Evolutionary conservation across 768 basidiomycete species (phyloP), one percentile per base, ranked within the genome.

Genomic region (Ramaria sp.): DNA sequence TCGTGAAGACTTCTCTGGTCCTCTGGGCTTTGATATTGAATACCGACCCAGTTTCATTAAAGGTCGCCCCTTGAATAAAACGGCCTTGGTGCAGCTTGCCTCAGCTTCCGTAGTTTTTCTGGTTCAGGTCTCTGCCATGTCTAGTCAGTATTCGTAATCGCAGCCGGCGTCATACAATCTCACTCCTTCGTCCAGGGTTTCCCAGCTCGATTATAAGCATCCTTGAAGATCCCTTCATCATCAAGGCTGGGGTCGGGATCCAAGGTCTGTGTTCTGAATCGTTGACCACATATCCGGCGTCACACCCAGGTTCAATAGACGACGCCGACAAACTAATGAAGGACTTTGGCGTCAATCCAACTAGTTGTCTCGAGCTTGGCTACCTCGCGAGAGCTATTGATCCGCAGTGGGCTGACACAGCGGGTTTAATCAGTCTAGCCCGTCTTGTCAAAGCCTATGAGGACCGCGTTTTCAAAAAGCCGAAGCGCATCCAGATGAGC

Each of bases 241-340:
- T 75, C 56, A 90, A 90, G 66, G 75, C 78, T 7, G 88, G 88
- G 20, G 84, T 88, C 50, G 81, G 73, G 24, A 88, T 89, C n/a
- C 79, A 80, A 69, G 63, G 88, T 83, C 60, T 58, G 73, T 52
- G 59, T 62, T 48, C 27, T 28, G 43, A 16, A 45, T 7, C 20
- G n/a, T 15, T 28, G 6, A 16, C 48, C 55, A 44, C n/a, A 36
- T 57, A 27, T 45, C 39, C n/a, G 37, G 36, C 55, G 47, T 42
- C 43, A 56, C n/a, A 52, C 48, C 25, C 48, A 10, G n/a, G 42
- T 3, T 42, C 49, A 27, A 13, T 60, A 88, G 87, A 73, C 59
- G 88, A 90, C 61, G 79, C 76, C 54, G 70, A 73, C 63, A 90
- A 89, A 65, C 61, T 89, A 12, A 79, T 71, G 65, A 71, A 56